A percentile compares a stretch with the other conserved stretches of the same genome.
Conservation (phyloP, 2,329 filamentous ascomycete species). For the Pseudogymnoascus pannorum region DNA sequence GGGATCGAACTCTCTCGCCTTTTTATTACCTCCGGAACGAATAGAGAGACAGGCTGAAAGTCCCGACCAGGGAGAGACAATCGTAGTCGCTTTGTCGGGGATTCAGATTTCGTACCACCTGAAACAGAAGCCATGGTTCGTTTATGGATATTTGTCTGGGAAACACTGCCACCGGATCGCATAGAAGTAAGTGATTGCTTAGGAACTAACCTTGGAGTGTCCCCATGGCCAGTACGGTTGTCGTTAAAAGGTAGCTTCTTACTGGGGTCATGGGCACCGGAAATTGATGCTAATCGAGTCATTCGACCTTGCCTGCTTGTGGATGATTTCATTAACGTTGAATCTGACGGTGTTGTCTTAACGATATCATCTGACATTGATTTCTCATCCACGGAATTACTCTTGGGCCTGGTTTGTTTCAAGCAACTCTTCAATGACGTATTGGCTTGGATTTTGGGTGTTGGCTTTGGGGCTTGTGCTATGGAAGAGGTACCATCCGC, state of each 20-base stretch:
- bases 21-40: neutral
- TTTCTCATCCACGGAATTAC: neutral
- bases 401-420: neutral
- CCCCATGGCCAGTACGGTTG: neutral
- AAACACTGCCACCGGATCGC: neutral
- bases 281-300: neutral
- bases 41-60: neutral
- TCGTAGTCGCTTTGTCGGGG: neutral
- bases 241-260: neutral
- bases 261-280: neutral
- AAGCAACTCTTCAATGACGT: neutral
- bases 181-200: neutral
- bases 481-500: neutral
- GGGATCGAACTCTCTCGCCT: neutral
- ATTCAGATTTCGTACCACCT: neutral
- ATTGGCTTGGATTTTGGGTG: neutral
- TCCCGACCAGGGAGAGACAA: neutral
- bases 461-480: neutral
- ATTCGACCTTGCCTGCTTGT: slow-evolving; percentile 14
- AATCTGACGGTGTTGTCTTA: neutral
- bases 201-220: neutral
- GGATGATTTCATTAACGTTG: slow-evolving; percentile 17
- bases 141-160: neutral
- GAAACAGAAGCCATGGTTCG: neutral
- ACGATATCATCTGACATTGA: neutral